phyloP scores from a whole-genome alignment of 306 rosid genomes.

The Arachis stenosperma region DNA sequence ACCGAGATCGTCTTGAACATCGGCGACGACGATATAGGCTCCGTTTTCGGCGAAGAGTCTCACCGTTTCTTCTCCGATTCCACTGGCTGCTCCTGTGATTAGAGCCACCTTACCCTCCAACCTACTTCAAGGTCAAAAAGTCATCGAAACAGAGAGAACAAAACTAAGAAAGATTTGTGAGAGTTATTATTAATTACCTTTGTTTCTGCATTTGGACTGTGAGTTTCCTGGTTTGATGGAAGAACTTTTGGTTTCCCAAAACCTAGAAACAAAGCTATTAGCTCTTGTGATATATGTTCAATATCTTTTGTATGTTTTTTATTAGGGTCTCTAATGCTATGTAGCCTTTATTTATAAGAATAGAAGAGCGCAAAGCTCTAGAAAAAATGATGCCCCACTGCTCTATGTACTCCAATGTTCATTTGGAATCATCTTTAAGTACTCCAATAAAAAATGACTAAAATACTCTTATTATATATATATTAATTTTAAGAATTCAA shows the following conservation, averaged over 20 bases:
- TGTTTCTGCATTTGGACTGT: constrained; percentile 47
- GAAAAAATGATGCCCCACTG: constrained; percentile 24
- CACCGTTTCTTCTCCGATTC: constrained; percentile 80
- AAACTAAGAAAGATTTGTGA: background rate
- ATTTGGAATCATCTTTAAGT: constrained; percentile 20
- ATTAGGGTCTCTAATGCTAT: constrained; percentile 4
- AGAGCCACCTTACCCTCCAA: constrained; percentile 86
- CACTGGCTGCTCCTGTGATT: constrained; percentile 85
- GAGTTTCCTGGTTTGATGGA: constrained; percentile 34
- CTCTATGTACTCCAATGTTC: background rate
- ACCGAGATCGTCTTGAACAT: constrained; percentile 83
- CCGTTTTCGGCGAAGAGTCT: constrained; percentile 68
- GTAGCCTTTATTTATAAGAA: constrained; percentile 41
- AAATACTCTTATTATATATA: no score
- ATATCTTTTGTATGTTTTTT: constrained; percentile 29
- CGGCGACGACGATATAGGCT: constrained; percentile 70
- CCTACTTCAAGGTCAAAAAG: constrained; percentile 41
- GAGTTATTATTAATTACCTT: constrained; percentile 42
- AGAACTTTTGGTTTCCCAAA: constrained; percentile 32
- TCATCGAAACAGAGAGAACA: background rate
- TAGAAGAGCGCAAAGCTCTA: constrained; percentile 41
- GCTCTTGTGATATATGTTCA: background rate
- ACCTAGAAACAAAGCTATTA: constrained; percentile 50
- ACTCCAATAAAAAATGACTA: no score
- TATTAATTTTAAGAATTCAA: no score